Conservation (phyloP, 257 asterid genomes). For the Agastache rugosa region DNA sequence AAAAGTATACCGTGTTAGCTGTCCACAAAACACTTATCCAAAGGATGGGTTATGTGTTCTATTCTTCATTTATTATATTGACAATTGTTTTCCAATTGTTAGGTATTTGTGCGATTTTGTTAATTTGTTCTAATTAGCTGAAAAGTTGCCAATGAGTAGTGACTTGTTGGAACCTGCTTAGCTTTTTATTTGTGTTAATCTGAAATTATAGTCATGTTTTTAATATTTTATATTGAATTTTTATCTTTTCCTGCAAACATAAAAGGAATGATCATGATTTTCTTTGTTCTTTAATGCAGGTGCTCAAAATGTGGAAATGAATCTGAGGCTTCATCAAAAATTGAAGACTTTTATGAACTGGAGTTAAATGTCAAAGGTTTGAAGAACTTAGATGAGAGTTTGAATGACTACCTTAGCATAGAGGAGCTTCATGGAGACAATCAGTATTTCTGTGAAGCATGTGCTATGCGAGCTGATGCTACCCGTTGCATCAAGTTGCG, state of each 20-base stretch:
- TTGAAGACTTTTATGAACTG: constrained; percentile 94
- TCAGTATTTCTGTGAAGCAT: constrained; percentile 84
- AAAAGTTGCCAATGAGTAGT: constrained; percentile 2
- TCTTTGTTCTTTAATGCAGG: constrained; percentile 47
- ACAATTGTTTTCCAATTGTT: background rate
- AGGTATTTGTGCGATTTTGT: background rate
- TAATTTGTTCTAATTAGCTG: constrained; percentile 15
- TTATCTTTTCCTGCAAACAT: constrained; percentile 21
- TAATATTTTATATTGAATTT: background rate
- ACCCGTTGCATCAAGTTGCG: constrained; percentile 94
- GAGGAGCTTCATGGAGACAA: constrained; percentile 98
- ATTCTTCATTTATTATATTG: background rate
- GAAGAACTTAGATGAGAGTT: constrained; percentile 84
- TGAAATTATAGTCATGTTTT: constrained; percentile 14
- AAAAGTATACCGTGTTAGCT: background rate
- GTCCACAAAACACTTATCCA: constrained; percentile 14
- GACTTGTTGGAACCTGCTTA: background rate
- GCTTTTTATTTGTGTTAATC: background rate
- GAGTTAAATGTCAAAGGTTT: constrained; percentile 95
- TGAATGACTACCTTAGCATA: constrained; percentile 85
- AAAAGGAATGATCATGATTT: constrained; percentile 27
- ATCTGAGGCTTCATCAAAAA: constrained; percentile 90
- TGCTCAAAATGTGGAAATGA: constrained; percentile 94
- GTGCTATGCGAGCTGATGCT: constrained; percentile 94
- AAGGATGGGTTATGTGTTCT: background rate